Base-by-base conservation (phyloP, 2,329 filamentous ascomycete genomes). In the Zymoseptoria brevis region DNA sequence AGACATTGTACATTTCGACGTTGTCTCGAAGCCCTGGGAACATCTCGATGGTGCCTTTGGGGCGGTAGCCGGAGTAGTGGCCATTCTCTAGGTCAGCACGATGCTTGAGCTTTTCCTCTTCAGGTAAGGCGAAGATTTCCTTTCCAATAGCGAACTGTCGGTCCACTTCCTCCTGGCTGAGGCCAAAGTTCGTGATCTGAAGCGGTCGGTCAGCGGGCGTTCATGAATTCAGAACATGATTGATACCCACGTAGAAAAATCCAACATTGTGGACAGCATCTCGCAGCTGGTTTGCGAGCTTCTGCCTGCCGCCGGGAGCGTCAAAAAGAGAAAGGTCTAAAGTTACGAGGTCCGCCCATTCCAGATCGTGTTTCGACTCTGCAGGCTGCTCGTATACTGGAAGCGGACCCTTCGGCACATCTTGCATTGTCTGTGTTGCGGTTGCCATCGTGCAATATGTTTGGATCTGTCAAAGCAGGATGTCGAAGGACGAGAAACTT, bases 141-240 rank as follows among this genome's bases (percentile, higher is more conserved):
- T 82, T 81, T 1, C 80, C 83, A 2, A 87, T 77, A 11, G 83
- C 81, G 62, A 86, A 87, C 62, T 87, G 83, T 5, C 76, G 74
- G 63, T 86, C 79, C 1, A 87, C 77, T 67, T 84, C 75, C 53
- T 84, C 82, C 68, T 86, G 82, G 0, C 72, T 74, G n/a, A 87
- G 75, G 30, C 83, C 83, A 61, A 82, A 86, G 71, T 86, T 84
- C 60, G 80, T 81, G 19, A 67, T 65, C 57, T 66, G 50, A 19
- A 54, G 56, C 53, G 59, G 58, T 57, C 54, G 57, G 55, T 60
- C 24, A 13, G 50, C 3, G 8, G 19, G 35, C 35, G 5, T 41
- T 41, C 35, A 41, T 11, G 16, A 8, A 13, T 24, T 1, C 3
- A 19, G 6, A 2, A 11, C 21, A n/a, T 9, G 19, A 3, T 5